A percentile compares a stretch with the other conserved stretches of the same genome.
Evolutionary conservation across 208 protist species (phyloP).

Genomic region (Trichomonas tenax): DNA sequence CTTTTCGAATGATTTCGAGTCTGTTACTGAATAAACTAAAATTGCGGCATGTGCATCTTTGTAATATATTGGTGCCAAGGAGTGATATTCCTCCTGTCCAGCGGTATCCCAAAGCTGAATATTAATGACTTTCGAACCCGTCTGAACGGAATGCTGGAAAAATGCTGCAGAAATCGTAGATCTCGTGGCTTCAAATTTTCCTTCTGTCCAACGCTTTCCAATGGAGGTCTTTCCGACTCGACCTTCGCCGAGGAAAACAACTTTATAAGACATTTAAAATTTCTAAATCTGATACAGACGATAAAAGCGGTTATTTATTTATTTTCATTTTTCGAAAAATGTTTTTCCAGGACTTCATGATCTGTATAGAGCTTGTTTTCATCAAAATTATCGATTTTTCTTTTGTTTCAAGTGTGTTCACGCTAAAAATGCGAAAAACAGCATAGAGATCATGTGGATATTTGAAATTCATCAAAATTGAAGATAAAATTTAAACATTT

Average conservation of each 20-base stretch:
- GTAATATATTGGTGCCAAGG: neutral
- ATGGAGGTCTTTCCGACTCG: constrained; percentile 6
- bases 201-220: neutral
- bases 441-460: too few relatives aligned
- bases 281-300: too few relatives aligned
- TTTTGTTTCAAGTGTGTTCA: too few relatives aligned
- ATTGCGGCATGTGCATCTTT: neutral
- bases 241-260: constrained; percentile 1
- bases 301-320: too few relatives aligned
- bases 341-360: too few relatives aligned
- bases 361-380: too few relatives aligned
- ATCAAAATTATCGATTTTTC: too few relatives aligned
- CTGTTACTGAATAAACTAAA: neutral
- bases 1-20: neutral
- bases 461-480: too few relatives aligned
- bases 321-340: too few relatives aligned
- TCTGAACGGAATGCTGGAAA: neutral
- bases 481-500: too few relatives aligned
- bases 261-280: neutral
- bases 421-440: too few relatives aligned
- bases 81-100: neutral
- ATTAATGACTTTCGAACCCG: neutral
- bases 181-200: neutral
- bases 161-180: neutral
- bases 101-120: neutral